A percentile compares a stretch with the other conserved stretches of the same genome.
These are phyloP conservation scores for Rhodotorula sp. DNA, from an alignment of 1,284 basidiomycete species.

Conservation along the genomic window DNA sequence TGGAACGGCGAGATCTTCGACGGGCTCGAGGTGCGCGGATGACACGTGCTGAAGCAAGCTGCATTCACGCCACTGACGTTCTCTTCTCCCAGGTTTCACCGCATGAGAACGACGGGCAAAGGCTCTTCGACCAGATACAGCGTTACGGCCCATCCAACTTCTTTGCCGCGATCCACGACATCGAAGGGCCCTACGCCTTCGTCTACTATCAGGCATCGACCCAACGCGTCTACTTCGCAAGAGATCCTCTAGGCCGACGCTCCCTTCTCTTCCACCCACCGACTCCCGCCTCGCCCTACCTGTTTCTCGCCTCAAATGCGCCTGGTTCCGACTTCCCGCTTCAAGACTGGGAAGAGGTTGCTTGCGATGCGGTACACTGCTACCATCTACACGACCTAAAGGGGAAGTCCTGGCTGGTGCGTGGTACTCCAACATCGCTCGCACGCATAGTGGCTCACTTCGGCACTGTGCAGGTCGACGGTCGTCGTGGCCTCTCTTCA, in stretches of 20 bases:
- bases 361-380: slow-evolving; percentile 22
- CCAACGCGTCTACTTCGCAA: slow-evolving; percentile 67
- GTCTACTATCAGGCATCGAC: slow-evolving; percentile 63
- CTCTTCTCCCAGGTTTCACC: slow-evolving; percentile 27
- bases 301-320: slow-evolving; percentile 10
- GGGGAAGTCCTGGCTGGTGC: slow-evolving; percentile 13
- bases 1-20: slow-evolving; percentile 49
- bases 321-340: slow-evolving; percentile 3
- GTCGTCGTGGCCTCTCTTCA: slow-evolving; percentile 10
- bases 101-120: slow-evolving; percentile 78
- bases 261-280: slow-evolving; percentile 75
- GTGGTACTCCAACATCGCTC: neutral
- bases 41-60: too few species aligned
- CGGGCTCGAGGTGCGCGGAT: slow-evolving; percentile 39
- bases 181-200: slow-evolving; percentile 92
- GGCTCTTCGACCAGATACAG: slow-evolving; percentile 59
- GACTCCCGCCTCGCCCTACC: slow-evolving; percentile 43
- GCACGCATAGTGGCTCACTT: neutral
- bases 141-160: slow-evolving; percentile 53
- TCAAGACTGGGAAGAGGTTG: slow-evolving; percentile 36
- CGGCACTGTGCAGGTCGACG: neutral
- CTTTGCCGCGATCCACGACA: slow-evolving; percentile 58
- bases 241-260: slow-evolving; percentile 88
- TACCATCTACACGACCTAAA: slow-evolving; percentile 13
- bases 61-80: too few species aligned